Conservation (phyloP, 495 filamentous ascomycete species). For the Geoglossum glabrum region DNA sequence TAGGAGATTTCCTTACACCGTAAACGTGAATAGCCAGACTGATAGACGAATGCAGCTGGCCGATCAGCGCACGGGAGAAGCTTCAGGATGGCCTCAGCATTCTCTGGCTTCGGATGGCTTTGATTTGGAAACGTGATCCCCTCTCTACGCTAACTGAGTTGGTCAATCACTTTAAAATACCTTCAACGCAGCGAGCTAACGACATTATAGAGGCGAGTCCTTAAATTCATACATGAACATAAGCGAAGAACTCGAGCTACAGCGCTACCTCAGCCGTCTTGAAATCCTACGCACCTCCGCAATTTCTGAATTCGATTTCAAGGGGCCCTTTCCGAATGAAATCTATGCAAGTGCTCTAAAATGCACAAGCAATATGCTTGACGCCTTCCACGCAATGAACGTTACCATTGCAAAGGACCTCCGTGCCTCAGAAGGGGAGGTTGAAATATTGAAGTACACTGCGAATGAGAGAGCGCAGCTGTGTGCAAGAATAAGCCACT, state of each 20-base stretch:
- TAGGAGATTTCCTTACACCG: not conserved
- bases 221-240: constrained; percentile 53
- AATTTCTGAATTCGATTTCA: constrained; percentile 60
- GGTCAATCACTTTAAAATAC: constrained; percentile 18
- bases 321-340: constrained; percentile 58
- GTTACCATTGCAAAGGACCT: constrained; percentile 70
- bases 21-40: not conserved
- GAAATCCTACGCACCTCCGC: constrained; percentile 58
- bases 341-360: constrained; percentile 51
- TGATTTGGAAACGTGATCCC: constrained; percentile 94
- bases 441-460: constrained; percentile 58
- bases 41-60: constrained; percentile 32
- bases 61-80: constrained; percentile 69
- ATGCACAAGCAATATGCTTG: constrained; percentile 63
- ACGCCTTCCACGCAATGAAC: constrained; percentile 90
- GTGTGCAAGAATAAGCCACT: constrained; percentile 72
- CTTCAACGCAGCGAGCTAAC: constrained; percentile 1
- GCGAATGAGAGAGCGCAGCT: constrained; percentile 58
- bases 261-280: constrained; percentile 39
- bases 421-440: constrained; percentile 57
- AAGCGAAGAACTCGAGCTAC: constrained; percentile 53
- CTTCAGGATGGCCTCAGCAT: constrained; percentile 70
- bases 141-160: constrained; percentile 44
- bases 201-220: not conserved
- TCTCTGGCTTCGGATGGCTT: constrained; percentile 81